These are phyloP conservation scores for Jacaranda mimosifolia DNA, from an alignment of 257 asterid species.

Conservation along the genomic window DNA sequence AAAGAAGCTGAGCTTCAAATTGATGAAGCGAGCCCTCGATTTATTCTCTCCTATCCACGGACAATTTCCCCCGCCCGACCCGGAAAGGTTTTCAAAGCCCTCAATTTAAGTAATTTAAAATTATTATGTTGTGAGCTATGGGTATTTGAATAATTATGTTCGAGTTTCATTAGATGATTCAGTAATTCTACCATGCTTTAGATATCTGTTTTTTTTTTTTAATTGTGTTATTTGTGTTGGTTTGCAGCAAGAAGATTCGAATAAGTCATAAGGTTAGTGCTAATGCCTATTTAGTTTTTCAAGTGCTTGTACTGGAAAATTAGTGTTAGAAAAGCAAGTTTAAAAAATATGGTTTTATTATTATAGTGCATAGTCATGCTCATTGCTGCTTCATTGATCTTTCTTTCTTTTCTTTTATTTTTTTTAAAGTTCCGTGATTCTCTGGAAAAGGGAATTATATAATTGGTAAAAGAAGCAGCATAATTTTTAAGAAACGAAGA, in stretches of 20 bases:
- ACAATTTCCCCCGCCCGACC: slow-evolving; percentile 79
- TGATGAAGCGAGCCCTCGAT: slow-evolving; percentile 89
- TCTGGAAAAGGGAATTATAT: slow-evolving; percentile 4
- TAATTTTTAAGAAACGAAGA: not conserved
- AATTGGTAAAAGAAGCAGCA: not conserved
- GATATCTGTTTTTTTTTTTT: not conserved
- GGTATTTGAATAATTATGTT: slow-evolving; percentile 1
- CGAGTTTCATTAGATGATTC: slow-evolving; percentile 15
- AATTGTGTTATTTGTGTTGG: slow-evolving; percentile 7
- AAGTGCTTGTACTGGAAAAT: slow-evolving; percentile 26
- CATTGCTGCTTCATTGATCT: not conserved
- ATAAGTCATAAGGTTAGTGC: slow-evolving; percentile 76
- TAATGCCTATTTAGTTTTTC: slow-evolving; percentile 3
- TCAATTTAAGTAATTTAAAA: not conserved
- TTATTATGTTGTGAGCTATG: not conserved
- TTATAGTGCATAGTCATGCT: not conserved
- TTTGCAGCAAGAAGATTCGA: slow-evolving; percentile 92
- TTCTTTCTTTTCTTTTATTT: too few relatives aligned
- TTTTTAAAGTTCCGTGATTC: not conserved
- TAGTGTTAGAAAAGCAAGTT: slow-evolving; percentile 1
- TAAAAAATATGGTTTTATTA: not conserved
- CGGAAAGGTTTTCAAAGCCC: slow-evolving; percentile 63
- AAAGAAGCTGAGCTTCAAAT: slow-evolving; percentile 88
- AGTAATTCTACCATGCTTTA: not conserved
- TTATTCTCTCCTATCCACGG: slow-evolving; percentile 84